Base-by-base conservation (phyloP, 2,329 filamentous ascomycete genomes). In the Cladosporium sp. region DNA sequence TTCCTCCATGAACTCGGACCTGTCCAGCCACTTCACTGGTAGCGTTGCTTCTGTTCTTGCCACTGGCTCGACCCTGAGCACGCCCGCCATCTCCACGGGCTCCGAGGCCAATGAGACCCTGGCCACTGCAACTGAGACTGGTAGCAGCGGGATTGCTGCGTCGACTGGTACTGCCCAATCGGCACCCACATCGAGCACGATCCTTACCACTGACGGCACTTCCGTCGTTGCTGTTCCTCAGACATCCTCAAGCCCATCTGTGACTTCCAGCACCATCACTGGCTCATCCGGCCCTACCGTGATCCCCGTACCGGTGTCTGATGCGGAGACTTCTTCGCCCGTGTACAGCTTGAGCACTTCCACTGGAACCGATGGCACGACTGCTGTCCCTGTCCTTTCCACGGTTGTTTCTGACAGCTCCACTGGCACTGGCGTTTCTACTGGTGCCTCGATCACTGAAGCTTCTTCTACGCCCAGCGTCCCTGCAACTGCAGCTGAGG, bases 1-100 rank as follows among this genome's bases (percentile, higher is more conserved):
- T 10, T 60, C 64, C 9, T 63, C 64, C 9, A 38, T 64, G 37
- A 52, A 53, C 13, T 56, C 59, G n/a, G 59, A 56, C 4, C 51
- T 59, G 2, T 59, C 60, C 18, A 52, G 49, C 48, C 43, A 46
- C 14, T 46, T 49, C 19, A 43, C 38, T 14, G 42, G 32, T 9
- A 32, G 18, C 40, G 43, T 13, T 11, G 48, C 48, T 6, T 28
- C 31, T 14, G 52, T 59, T 4, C 52, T 57, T 9, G 55, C 54
- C n/a, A 63, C 49, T 35, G 54, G 46, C 16, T 50, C 58, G 11
- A 22, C 50, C n/a, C 13, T 37, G 5, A 34, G n/a, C 46, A 43
- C 32, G 10, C 8, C 40, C 2, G 49, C 18, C 9, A 14, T 32
- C 4, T 33, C 43, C 10, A 38, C 35, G 8, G 40, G 35, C 7